Evolutionary conservation across 208 protist genomes (phyloP), one percentile per base, ranked within the genome.

Genomic region (Wallacemonas sp.): DNA sequence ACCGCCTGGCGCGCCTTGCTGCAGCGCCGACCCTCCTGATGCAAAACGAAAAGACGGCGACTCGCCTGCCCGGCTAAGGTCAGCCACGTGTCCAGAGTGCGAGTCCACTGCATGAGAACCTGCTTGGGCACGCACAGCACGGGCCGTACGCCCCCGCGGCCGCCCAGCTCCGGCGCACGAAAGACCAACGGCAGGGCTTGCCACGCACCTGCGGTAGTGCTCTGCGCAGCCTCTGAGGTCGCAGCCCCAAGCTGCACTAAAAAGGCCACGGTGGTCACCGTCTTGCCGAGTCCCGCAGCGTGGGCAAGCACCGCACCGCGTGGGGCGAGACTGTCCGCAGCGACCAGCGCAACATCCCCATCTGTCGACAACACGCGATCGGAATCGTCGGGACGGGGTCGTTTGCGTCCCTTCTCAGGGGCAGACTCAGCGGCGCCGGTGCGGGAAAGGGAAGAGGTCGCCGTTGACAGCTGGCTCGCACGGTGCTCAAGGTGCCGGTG

Each of bases 231-330:
- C 31, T 60, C 26, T 12, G 33, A 12, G 8, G n/a, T n/a, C 21
- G 19, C n/a, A 9, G 30, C 2, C 64, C 64, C 60, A 4, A 69
- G 42, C 15, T 28, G 30, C 4, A 69, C 8, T 2, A 69, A 31
- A 53, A 69, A 69, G 5, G 64, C 49, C 11, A 62, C 41, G 12
- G 28, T 26, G 5, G 41, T 62, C 11, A 60, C 28, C 1, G 64
- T 55, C 64, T 69, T 69, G 33, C 64, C 64, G n/a, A 49, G 21
- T n/a, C 62, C 62, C 5, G 62, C 47, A 14, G 42, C 46, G 36
- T 67, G 62, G 6, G 62, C 62, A 17, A 67, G 44, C 17, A 67
- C 24, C 14, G 17, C 21, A 19, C 62, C 46, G n/a, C 46, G 46
- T 19, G 36, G 21, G 27, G 17, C 12, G 9, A 17, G 12, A 28